These are phyloP conservation scores for Apiospora kogelbergensis DNA, from an alignment of 2,329 filamentous ascomycete genomes.

Conservation along the genomic window DNA sequence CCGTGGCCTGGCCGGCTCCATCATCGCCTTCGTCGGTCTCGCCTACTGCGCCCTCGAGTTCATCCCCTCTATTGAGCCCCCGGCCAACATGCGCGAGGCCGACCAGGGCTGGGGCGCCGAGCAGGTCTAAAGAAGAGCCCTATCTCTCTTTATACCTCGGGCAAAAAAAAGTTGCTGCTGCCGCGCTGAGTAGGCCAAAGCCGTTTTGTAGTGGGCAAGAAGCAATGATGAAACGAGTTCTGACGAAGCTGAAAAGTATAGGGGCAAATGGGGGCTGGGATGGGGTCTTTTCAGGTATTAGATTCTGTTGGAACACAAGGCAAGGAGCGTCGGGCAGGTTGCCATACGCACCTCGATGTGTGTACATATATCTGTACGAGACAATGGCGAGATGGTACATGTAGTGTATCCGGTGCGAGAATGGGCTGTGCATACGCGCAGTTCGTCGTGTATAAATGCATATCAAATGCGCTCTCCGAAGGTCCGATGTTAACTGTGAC, in stretches of 20 bases:
- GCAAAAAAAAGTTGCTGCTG: neutral
- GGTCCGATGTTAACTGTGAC: neutral
- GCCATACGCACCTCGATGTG: neutral
- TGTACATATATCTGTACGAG: neutral
- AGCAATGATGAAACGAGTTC: neutral
- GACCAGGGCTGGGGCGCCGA: conserved; percentile 76
- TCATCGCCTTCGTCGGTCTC: conserved; percentile 77
- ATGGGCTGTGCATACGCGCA: neutral
- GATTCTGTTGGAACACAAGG: neutral
- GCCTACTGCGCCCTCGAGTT: conserved; percentile 77
- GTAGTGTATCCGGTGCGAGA: neutral
- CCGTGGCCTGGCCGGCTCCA: conserved; percentile 72
- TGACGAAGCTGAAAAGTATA: neutral
- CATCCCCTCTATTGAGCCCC: conserved; percentile 75
- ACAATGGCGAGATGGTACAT: neutral
- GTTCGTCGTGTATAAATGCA: neutral
- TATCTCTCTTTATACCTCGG: neutral
- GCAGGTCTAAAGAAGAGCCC: conserved; percentile 57
- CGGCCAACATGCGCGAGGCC: conserved; percentile 78
- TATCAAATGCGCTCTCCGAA: neutral
- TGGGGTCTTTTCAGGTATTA: neutral
- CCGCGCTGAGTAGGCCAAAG: neutral
- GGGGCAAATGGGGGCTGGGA: neutral
- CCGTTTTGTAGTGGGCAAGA: neutral
- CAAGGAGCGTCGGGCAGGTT: neutral